These are phyloP conservation scores for Suillus bovinus DNA, from an alignment of 768 basidiomycete genomes.

Conservation along the genomic window DNA sequence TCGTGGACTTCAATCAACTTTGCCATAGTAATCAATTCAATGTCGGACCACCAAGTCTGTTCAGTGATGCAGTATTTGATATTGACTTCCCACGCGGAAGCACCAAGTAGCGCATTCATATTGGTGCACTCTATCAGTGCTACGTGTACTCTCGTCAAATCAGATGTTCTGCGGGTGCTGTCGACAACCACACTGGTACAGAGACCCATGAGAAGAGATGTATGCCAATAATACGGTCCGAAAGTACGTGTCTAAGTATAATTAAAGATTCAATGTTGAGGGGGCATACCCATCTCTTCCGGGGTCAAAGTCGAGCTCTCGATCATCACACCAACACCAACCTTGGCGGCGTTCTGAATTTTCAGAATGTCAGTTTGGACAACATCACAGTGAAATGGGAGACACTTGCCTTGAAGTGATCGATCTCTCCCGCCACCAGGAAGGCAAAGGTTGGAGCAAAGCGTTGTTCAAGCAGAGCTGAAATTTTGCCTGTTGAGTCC, in stretches of 20 bases:
- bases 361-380: slow-evolving; percentile 7
- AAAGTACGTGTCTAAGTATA: slow-evolving; percentile 30
- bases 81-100: not conserved
- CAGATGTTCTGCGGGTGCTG: not conserved
- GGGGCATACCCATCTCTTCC: slow-evolving; percentile 76
- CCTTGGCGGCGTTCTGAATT: slow-evolving; percentile 83
- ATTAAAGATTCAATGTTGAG: slow-evolving; percentile 40
- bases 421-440: slow-evolving; percentile 94
- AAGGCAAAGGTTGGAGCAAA: slow-evolving; percentile 96
- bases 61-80: not conserved
- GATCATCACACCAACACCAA: slow-evolving; percentile 97
- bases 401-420: slow-evolving; percentile 87
- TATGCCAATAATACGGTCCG: slow-evolving; percentile 21
- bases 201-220: slow-evolving; percentile 16
- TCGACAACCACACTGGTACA: not conserved
- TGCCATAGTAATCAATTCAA: slow-evolving; percentile 10
- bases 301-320: slow-evolving; percentile 81
- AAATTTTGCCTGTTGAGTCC: slow-evolving; percentile 94
- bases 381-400: slow-evolving; percentile 3
- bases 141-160: not conserved
- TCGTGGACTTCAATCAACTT: slow-evolving; percentile 53
- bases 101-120: not conserved
- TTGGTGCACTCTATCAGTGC: not conserved
- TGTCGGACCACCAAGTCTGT: not conserved
- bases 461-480: slow-evolving; percentile 92